Base-by-base conservation (phyloP, 2,329 filamentous ascomycete species). In the Fusarium vanettenii region DNA sequence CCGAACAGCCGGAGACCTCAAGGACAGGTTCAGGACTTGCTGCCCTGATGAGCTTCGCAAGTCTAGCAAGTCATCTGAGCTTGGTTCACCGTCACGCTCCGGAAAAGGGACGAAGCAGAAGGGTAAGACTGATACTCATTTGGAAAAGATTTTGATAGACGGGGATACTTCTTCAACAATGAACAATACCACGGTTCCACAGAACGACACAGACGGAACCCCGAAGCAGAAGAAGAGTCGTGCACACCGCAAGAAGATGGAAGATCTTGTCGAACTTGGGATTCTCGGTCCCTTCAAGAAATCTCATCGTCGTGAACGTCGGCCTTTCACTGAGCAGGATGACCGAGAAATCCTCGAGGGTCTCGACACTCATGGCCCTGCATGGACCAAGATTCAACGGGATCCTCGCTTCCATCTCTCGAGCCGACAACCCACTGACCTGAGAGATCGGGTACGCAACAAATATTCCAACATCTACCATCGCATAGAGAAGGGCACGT, bases 1-100 rank as follows among this genome's bases (percentile, higher is more conserved):
- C 18, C 87, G 91, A 68, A 89, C 88, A 2, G 89, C 90, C 5
- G 89, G 89, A 10, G 91, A 92, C 76, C 80, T 92, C 60, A 92
- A 92, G 79, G 91, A 92, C 79, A 86, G 91, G 14, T 92, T 92
- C 77, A 86, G 91, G 60, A 92, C 91, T 5, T 92, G 90, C 78
- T 92, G 90, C 71, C 91, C 91, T 0, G 86, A 87, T 37, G 91
- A 92, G 79, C 84, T 92, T 41, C 87, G 89, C 57, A 83, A 82
- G 27, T 85, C 84, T 13, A 85, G 81, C 70, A 82, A 81, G 61
- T 62, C 77, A 35, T 59, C 69, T 37, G 61, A 79, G 68, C 43
- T 77, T 75, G 69, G 79, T 70, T 75, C 72, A 20, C 75, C 77
- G 25, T 43, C 77, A 16, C 55, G 65, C 22, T 50, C 74, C 39